These are phyloP conservation scores for Globisporangium yorkense DNA, from an alignment of 352 stramenopile genomes.

Conservation along the genomic window DNA sequence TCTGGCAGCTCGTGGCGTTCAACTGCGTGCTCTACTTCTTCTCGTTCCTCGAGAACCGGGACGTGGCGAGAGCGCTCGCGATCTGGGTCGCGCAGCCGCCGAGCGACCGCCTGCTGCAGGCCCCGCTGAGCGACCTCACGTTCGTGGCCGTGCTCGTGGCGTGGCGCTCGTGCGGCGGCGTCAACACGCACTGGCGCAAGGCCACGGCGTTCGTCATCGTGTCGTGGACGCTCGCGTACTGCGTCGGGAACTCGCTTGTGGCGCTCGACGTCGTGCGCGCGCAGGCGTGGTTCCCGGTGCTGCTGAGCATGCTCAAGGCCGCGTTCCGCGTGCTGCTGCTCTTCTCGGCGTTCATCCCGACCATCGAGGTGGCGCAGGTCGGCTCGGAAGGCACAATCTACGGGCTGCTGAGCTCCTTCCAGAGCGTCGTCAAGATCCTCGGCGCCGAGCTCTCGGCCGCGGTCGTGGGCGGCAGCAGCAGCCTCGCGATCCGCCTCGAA, in stretches of 20 bases:
- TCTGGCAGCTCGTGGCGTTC: slow-evolving; percentile 41
- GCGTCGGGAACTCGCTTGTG: slow-evolving; percentile 17
- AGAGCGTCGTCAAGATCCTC: slow-evolving; percentile 29
- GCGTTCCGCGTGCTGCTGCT: slow-evolving; percentile 21
- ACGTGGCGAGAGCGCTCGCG: slow-evolving; percentile 16
- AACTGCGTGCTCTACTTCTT: slow-evolving; percentile 43
- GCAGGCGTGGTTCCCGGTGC: slow-evolving; percentile 19
- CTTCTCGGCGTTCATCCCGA: slow-evolving; percentile 30
- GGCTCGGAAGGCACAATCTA: slow-evolving; percentile 40
- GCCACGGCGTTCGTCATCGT: slow-evolving; percentile 11
- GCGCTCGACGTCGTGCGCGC: slow-evolving; percentile 15
- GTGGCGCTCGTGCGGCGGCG: slow-evolving; percentile 16
- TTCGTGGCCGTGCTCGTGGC: slow-evolving; percentile 17
- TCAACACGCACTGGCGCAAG: slow-evolving; percentile 22
- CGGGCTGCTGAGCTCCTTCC: slow-evolving; percentile 26
- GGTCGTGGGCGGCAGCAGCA: slow-evolving; percentile 6
- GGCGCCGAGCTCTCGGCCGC: slow-evolving; percentile 16
- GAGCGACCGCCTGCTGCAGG: slow-evolving; percentile 9
- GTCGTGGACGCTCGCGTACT: slow-evolving; percentile 12
- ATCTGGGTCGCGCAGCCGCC: slow-evolving; percentile 18
- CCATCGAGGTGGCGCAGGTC: slow-evolving; percentile 34
- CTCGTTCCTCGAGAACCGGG: slow-evolving; percentile 21
- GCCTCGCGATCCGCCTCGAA: slow-evolving; percentile 10
- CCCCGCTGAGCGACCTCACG: slow-evolving; percentile 16
- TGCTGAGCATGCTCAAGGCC: slow-evolving; percentile 14